Percentiles rank a stretch among this genome's conserved stretches.
These are phyloP conservation scores for Aspergillus aculeatinus DNA, from an alignment of 2,329 filamentous ascomycete genomes.

Conservation along the genomic window DNA sequence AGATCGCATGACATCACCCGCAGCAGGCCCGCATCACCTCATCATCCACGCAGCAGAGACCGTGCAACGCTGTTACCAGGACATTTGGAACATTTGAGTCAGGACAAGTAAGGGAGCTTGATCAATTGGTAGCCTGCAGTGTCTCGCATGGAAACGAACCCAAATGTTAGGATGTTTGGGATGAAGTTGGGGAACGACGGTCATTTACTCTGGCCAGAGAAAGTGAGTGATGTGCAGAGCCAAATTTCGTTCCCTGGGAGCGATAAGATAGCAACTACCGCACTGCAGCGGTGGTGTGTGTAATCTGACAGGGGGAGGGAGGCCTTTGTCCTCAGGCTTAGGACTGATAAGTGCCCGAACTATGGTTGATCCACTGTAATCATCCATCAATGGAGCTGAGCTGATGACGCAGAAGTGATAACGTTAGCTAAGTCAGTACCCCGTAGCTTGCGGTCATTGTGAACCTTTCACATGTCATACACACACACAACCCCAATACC, in stretches of 20 bases:
- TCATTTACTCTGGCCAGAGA: no score
- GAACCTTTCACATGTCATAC: no score
- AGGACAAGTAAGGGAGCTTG: neutral
- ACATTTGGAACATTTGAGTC: neutral
- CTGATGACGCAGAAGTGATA: neutral
- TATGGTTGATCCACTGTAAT: neutral
- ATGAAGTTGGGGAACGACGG: no score
- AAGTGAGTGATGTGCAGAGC: neutral
- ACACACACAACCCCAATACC: neutral
- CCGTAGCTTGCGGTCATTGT: neutral
- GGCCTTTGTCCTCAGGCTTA: no score
- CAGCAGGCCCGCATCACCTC: conserved; percentile 4
- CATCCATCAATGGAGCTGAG: neutral
- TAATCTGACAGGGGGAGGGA: no score
- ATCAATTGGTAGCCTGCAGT: neutral
- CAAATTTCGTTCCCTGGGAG: neutral
- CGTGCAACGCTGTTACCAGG: neutral
- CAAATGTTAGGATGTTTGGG: neutral
- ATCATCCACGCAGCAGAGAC: neutral
- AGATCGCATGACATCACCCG: conserved; percentile 8
- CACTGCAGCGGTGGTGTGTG: no score
- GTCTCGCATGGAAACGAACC: neutral
- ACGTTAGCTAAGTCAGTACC: neutral
- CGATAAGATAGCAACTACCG: neutral
- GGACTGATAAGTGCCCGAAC: neutral